phyloP scores from a whole-genome alignment of 176 grass and related monocot species.

The Pharus latifolius region DNA sequence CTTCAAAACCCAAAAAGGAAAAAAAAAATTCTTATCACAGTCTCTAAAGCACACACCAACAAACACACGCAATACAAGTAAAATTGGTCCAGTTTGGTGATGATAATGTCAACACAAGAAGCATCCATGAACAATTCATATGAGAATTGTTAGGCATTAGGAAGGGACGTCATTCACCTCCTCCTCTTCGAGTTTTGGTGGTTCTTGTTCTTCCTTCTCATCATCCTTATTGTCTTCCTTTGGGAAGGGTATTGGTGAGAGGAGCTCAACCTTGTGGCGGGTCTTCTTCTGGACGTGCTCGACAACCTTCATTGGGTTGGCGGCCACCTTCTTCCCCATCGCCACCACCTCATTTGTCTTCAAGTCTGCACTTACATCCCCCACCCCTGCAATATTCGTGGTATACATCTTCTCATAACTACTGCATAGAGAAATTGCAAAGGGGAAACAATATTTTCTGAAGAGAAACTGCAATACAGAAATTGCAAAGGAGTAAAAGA shows the following conservation, averaged over 20 bases:
- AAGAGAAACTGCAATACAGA: too few species aligned
- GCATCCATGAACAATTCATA: neutral
- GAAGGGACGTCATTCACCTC: slow-evolving; percentile 18
- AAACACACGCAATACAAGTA: neutral
- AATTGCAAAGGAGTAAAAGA: too few species aligned
- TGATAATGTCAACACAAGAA: neutral
- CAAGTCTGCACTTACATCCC: slow-evolving; percentile 61
- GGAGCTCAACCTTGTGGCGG: slow-evolving; percentile 71
- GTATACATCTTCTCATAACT: too few species aligned
- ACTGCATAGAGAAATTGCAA: slow-evolving; percentile 17
- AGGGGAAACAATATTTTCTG: too few species aligned
- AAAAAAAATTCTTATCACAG: neutral
- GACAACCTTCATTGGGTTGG: slow-evolving; percentile 85
- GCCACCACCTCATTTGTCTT: slow-evolving; percentile 72
- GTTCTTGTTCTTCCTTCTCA: slow-evolving; percentile 35
- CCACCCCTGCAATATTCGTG: slow-evolving; percentile 55
- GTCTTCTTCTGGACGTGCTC: slow-evolving; percentile 89
- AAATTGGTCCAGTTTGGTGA: neutral
- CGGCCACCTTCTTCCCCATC: slow-evolving; percentile 84
- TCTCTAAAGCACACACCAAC: neutral
- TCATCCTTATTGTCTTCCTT: slow-evolving; percentile 57
- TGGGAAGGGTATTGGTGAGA: slow-evolving; percentile 43
- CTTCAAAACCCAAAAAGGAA: slow-evolving; percentile 16
- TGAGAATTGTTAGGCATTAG: neutral
- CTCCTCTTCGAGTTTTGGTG: slow-evolving; percentile 36